Conservation (phyloP, 345 rosid genomes). For the Cardiospermum halicacabum region DNA sequence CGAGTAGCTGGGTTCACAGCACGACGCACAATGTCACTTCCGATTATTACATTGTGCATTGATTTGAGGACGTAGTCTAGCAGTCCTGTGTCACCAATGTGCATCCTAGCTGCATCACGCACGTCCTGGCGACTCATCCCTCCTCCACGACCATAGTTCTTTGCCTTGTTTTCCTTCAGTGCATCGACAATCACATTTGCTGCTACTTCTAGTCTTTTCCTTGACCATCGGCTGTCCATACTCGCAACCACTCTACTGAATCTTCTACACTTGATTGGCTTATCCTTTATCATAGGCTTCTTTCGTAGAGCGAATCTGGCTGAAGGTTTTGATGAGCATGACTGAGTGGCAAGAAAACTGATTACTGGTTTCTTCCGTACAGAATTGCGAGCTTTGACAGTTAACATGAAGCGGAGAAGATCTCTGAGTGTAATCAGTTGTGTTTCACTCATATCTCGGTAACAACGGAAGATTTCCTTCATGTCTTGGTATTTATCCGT, state of each 20-base stretch:
- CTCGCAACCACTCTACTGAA: conserved; percentile 43
- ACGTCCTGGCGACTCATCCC: conserved; percentile 90
- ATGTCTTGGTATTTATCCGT: conserved; percentile 28
- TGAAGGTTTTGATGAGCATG: conserved; percentile 19
- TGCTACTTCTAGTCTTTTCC: conserved; percentile 67
- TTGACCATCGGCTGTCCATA: conserved; percentile 79
- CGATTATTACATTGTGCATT: conserved; percentile 71
- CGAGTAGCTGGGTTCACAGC: conserved; percentile 53
- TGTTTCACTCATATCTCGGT: conserved; percentile 61
- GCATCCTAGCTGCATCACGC: conserved; percentile 85
- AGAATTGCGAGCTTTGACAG: conserved; percentile 45
- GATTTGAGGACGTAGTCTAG: conserved; percentile 79
- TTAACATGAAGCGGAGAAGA: conserved; percentile 66
- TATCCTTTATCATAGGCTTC: conserved; percentile 31
- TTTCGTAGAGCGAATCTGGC: conserved; percentile 21
- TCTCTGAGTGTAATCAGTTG: conserved; percentile 56
- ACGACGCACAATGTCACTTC: conserved; percentile 46
- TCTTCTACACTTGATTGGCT: conserved; percentile 30
- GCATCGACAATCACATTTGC: conserved; percentile 74
- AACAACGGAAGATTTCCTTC: conserved; percentile 41
- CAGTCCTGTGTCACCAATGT: conserved; percentile 88
- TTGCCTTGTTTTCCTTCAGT: conserved; percentile 45
- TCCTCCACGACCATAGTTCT: conserved; percentile 32
- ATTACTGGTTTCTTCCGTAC: conserved; percentile 24
- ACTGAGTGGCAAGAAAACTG: conserved; percentile 9